Evolutionary conservation across 176 grass and related monocot genomes (phyloP).

Genomic region (Chloris gayana): DNA sequence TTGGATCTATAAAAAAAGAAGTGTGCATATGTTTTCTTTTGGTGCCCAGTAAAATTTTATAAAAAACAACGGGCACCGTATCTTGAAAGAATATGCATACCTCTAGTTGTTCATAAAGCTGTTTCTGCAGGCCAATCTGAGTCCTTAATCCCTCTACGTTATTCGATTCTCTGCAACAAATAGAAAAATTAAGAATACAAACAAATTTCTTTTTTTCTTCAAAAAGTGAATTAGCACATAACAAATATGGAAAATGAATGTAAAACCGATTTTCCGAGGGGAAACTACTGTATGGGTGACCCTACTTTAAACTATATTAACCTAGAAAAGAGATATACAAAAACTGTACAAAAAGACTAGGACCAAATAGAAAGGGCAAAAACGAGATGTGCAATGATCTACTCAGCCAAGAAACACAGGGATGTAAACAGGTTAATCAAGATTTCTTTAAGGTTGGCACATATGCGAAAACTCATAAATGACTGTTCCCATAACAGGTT

Average conservation of each 20-base stretch:
- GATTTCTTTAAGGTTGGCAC: not conserved
- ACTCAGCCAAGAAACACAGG: not conserved
- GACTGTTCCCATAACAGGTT: not conserved
- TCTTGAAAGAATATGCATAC: constrained; percentile 31
- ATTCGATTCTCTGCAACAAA: constrained; percentile 40
- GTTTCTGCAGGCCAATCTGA: constrained; percentile 70
- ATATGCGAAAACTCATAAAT: not conserved
- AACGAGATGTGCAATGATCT: too few relatives aligned
- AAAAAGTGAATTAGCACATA: not conserved
- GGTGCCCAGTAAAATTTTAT: not conserved
- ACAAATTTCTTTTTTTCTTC: not conserved
- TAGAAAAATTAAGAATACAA: not conserved
- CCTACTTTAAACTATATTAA: too few relatives aligned
- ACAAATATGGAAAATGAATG: not conserved
- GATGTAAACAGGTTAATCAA: not conserved
- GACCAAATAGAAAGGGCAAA: too few relatives aligned
- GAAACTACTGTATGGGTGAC: too few relatives aligned
- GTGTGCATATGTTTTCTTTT: not conserved
- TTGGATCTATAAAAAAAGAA: constrained; percentile 47
- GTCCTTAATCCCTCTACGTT: constrained; percentile 44
- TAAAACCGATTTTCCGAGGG: not conserved
- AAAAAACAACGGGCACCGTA: not conserved
- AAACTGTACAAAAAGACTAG: too few relatives aligned
- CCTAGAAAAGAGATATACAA: too few relatives aligned
- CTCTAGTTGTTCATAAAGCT: constrained; percentile 74